Evolutionary conservation across 2,329 filamentous ascomycete species (phyloP).

Genomic region (Calonectria pteridis): DNA sequence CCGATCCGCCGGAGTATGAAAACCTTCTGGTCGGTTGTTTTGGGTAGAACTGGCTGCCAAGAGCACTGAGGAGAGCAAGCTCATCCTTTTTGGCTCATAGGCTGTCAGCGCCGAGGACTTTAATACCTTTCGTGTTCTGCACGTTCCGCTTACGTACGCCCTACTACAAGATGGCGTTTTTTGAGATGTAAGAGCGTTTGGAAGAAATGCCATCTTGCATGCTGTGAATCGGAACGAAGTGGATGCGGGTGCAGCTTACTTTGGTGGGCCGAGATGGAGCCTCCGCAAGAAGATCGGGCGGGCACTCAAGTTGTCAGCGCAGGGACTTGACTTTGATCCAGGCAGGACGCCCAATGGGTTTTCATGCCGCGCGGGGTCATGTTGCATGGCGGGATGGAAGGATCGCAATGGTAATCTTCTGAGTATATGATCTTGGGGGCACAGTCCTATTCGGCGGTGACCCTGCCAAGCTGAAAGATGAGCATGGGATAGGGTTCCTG

Average conservation of each 20-base stretch:
- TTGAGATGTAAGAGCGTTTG: not conserved
- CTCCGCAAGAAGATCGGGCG: not conserved
- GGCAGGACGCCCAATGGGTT: not conserved
- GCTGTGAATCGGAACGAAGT: constrained; percentile 9
- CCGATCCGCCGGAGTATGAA: not conserved
- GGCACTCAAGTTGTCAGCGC: not conserved
- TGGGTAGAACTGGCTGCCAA: not conserved
- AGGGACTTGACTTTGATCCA: constrained; percentile 2
- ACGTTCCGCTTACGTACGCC: constrained; percentile 23
- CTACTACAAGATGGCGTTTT: not conserved
- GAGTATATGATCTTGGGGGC: not conserved
- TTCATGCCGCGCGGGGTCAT: not conserved
- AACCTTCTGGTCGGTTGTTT: not conserved
- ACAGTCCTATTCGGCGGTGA: not conserved
- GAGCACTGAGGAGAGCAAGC: not conserved
- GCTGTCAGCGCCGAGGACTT: not conserved
- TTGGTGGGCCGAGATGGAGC: constrained; percentile 3
- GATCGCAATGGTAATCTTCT: not conserved
- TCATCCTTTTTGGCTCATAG: not conserved
- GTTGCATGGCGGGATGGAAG: not conserved
- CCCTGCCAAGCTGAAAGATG: not conserved
- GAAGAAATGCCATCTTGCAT: not conserved
- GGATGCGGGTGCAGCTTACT: constrained; percentile 9
- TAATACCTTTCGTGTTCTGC: not conserved
- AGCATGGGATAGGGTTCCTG: not conserved